These are phyloP conservation scores for Diaporthe citriasiana DNA, from an alignment of 2,329 filamentous ascomycete species.

Conservation along the genomic window DNA sequence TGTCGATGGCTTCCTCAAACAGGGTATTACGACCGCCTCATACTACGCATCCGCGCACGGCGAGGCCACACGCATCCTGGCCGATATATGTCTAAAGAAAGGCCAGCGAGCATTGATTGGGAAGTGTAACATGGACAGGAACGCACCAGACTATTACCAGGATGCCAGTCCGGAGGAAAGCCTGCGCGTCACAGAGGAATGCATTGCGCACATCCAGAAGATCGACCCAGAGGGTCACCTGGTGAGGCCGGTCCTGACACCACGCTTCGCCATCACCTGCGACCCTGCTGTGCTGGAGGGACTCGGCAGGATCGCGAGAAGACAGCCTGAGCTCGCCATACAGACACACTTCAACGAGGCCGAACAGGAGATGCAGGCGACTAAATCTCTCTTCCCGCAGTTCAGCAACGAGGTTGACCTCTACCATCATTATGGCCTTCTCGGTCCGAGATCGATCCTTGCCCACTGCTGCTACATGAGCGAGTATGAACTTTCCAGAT, in stretches of 20 bases:
- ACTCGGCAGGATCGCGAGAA: slow-evolving; percentile 66
- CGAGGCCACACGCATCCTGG: slow-evolving; percentile 69
- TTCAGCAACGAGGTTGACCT: slow-evolving; percentile 71
- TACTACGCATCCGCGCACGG: slow-evolving; percentile 72
- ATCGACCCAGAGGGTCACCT: slow-evolving; percentile 61
- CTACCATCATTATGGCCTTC: slow-evolving; percentile 68
- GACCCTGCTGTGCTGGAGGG: slow-evolving; percentile 66
- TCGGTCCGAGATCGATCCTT: slow-evolving; percentile 70
- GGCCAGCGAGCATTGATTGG: slow-evolving; percentile 73
- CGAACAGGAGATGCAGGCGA: slow-evolving; percentile 70
- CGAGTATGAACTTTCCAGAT: slow-evolving; percentile 65
- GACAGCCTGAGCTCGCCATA: slow-evolving; percentile 66
- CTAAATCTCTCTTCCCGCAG: slow-evolving; percentile 67
- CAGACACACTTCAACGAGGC: slow-evolving; percentile 80
- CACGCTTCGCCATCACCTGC: slow-evolving; percentile 74
- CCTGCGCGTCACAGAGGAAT: slow-evolving; percentile 62
- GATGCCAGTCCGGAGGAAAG: slow-evolving; percentile 63
- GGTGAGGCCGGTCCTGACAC: slow-evolving; percentile 67
- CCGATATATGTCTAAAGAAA: slow-evolving; percentile 64
- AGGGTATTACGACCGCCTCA: slow-evolving; percentile 73
- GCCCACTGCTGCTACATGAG: slow-evolving; percentile 77
- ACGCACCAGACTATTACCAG: slow-evolving; percentile 67
- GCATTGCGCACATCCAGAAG: slow-evolving; percentile 61
- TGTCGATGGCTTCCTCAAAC: slow-evolving; percentile 70
- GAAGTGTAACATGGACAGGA: slow-evolving; percentile 74